Evolutionary conservation across 768 basidiomycete species (phyloP).

Genomic region (Suillus fuscotomentosus): DNA sequence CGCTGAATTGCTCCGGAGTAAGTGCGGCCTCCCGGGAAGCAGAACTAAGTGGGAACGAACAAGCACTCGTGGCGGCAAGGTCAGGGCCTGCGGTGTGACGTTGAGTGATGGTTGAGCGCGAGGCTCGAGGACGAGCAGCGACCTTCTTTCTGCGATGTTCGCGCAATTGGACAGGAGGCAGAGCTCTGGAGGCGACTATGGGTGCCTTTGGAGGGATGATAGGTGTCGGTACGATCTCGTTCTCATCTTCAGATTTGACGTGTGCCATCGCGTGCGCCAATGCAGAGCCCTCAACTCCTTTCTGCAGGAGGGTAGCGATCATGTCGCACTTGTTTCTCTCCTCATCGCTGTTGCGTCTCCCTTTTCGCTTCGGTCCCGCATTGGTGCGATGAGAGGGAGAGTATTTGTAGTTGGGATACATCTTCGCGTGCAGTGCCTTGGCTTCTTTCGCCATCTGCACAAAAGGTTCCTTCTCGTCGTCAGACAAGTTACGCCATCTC

Average conservation of each 20-base stretch:
- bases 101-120: conserved; percentile 4
- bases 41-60: neutral
- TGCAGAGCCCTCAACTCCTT: conserved; percentile 33
- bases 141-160: conserved; percentile 11
- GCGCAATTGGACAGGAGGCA: neutral
- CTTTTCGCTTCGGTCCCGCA: conserved; percentile 36
- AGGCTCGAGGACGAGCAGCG: conserved; percentile 6
- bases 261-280: conserved; percentile 15
- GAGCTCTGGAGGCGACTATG: neutral
- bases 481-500: conserved; percentile 59
- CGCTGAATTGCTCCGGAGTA: neutral
- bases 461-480: conserved; percentile 47
- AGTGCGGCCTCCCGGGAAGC: conserved; percentile 1
- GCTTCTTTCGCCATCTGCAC: conserved; percentile 44
- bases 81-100: neutral
- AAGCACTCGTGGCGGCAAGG: conserved; percentile 2
- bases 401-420: conserved; percentile 64
- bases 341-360: conserved; percentile 25
- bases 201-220: neutral
- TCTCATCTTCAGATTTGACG: neutral
- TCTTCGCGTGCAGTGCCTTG: conserved; percentile 44
- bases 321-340: conserved; percentile 40
- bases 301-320: conserved; percentile 35
- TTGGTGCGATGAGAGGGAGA: conserved; percentile 35
- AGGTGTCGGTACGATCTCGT: neutral